Conservation (phyloP, 75 land plant genomes). For the Adiantum capillusveneris region DNA sequence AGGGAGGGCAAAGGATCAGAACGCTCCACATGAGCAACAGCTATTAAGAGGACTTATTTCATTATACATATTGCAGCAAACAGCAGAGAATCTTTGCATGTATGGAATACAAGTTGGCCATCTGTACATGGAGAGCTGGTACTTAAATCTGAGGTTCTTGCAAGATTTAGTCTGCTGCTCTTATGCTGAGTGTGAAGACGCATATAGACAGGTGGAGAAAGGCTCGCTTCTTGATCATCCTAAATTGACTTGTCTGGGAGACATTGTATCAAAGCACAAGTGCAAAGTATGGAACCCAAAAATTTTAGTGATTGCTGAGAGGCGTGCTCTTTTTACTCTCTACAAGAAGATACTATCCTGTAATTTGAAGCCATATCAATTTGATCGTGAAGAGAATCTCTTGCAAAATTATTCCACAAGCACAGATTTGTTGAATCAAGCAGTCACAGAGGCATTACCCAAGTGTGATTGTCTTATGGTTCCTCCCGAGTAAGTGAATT, state of each 20-base stretch:
- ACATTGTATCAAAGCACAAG: constrained; percentile 3
- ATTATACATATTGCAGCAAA: constrained; percentile 7
- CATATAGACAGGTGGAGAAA: constrained; percentile 8
- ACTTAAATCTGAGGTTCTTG: constrained; percentile 6
- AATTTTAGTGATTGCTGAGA: constrained; percentile 3
- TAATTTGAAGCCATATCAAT: constrained; percentile 6
- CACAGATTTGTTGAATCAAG: not conserved
- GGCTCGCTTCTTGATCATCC: constrained; percentile 6
- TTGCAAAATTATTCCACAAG: not conserved
- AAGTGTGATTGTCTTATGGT: constrained; percentile 9
- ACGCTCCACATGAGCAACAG: constrained; percentile 1
- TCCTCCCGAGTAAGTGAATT: constrained; percentile 11
- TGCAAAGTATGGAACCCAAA: not conserved
- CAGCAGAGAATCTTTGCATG: constrained; percentile 4
- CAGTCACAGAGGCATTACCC: not conserved
- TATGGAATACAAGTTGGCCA: constrained; percentile 9
- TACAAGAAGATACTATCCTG: not conserved
- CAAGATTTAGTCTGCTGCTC: constrained; percentile 2
- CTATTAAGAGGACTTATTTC: constrained; percentile 3
- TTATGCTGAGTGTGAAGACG: constrained; percentile 1
- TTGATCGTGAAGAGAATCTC: constrained; percentile 11
- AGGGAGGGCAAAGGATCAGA: constrained; percentile 1
- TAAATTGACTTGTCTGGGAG: not conserved
- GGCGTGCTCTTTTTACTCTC: constrained; percentile 11
- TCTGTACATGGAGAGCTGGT: constrained; percentile 10